A percentile compares a stretch with the other conserved stretches of the same genome.
phyloP scores from a whole-genome alignment of 1,284 basidiomycete species.

The Xerocomus amazonicus region DNA sequence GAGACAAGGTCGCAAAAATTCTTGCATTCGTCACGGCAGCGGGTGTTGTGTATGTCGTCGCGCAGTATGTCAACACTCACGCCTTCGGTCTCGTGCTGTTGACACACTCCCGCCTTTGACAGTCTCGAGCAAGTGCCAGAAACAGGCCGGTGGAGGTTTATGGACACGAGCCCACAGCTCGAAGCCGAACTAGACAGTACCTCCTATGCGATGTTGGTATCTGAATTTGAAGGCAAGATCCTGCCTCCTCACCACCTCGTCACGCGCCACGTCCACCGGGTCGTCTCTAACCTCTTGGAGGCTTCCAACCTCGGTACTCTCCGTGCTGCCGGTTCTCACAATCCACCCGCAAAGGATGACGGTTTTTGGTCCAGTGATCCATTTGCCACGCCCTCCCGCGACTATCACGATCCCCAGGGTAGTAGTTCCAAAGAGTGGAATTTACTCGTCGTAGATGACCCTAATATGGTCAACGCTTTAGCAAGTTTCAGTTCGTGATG shows the following conservation, averaged over 20 bases:
- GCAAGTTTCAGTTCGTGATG: slow-evolving; percentile 63
- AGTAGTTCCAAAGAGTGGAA: slow-evolving; percentile 55
- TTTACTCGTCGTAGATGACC: slow-evolving; percentile 80
- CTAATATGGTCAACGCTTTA: slow-evolving; percentile 74
- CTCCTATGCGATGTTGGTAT: slow-evolving; percentile 49
- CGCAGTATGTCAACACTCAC: slow-evolving; percentile 25
- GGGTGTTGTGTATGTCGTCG: slow-evolving; percentile 28
- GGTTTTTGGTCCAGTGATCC: slow-evolving; percentile 25
- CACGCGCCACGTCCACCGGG: slow-evolving; percentile 61
- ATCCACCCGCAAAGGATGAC: slow-evolving; percentile 4
- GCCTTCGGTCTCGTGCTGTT: neutral
- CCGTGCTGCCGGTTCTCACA: slow-evolving; percentile 11
- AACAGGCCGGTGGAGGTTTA: slow-evolving; percentile 83
- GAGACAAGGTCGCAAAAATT: slow-evolving; percentile 16
- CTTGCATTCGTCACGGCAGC: slow-evolving; percentile 20
- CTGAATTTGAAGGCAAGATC: slow-evolving; percentile 54
- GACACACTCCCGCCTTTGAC: neutral
- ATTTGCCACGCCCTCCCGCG: slow-evolving; percentile 23
- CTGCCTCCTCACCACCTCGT: slow-evolving; percentile 70
- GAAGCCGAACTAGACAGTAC: slow-evolving; percentile 58
- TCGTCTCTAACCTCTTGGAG: slow-evolving; percentile 72
- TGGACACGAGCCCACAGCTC: slow-evolving; percentile 61
- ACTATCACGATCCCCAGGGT: slow-evolving; percentile 23
- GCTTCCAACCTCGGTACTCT: slow-evolving; percentile 63
- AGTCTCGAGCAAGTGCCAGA: slow-evolving; percentile 81